phyloP scores from a whole-genome alignment of 371 early-diverging fungal genomes.

The Coemansia sp. region DNA sequence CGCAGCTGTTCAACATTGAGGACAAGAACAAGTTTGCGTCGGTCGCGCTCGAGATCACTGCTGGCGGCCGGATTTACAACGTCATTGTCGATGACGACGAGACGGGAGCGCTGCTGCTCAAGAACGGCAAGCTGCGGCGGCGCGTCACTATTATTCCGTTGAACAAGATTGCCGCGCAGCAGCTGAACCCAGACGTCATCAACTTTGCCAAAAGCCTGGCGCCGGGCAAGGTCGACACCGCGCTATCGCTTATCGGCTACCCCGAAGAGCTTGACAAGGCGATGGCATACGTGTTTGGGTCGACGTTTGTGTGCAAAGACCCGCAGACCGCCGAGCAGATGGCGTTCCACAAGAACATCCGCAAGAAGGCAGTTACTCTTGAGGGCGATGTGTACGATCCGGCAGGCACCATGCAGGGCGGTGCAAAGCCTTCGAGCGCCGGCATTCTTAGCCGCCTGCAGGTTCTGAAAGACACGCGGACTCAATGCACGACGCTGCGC shows the following conservation, averaged over 20 bases:
- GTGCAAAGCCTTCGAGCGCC: slow-evolving; percentile 74
- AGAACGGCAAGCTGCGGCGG: slow-evolving; percentile 73
- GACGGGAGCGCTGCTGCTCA: slow-evolving; percentile 81
- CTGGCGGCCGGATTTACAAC: slow-evolving; percentile 90
- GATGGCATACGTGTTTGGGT: slow-evolving; percentile 96
- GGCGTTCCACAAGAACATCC: slow-evolving; percentile 81
- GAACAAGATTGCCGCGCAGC: slow-evolving; percentile 84
- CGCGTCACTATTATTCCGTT: slow-evolving; percentile 97
- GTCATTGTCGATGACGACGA: slow-evolving; percentile 94
- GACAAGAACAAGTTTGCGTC: slow-evolving; percentile 62
- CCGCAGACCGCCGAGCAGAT: slow-evolving; percentile 81
- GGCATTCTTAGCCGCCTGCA: slow-evolving; percentile 76
- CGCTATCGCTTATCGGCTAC: slow-evolving; percentile 79
- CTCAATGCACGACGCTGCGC: slow-evolving; percentile 31
- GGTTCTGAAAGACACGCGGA: slow-evolving; percentile 53
- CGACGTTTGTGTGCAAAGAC: slow-evolving; percentile 89
- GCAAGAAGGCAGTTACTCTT: slow-evolving; percentile 87
- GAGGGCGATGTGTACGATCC: slow-evolving; percentile 99
- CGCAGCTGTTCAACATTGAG: slow-evolving; percentile 76
- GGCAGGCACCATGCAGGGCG: slow-evolving; percentile 96
- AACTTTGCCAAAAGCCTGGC: slow-evolving; percentile 68
- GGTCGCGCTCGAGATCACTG: slow-evolving; percentile 89
- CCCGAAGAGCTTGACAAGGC: slow-evolving; percentile 77
- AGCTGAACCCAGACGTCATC: slow-evolving; percentile 63
- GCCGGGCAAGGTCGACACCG: slow-evolving; percentile 81